phyloP scores from a whole-genome alignment of 306 rosid genomes.

The Crotalaria pallida region DNA sequence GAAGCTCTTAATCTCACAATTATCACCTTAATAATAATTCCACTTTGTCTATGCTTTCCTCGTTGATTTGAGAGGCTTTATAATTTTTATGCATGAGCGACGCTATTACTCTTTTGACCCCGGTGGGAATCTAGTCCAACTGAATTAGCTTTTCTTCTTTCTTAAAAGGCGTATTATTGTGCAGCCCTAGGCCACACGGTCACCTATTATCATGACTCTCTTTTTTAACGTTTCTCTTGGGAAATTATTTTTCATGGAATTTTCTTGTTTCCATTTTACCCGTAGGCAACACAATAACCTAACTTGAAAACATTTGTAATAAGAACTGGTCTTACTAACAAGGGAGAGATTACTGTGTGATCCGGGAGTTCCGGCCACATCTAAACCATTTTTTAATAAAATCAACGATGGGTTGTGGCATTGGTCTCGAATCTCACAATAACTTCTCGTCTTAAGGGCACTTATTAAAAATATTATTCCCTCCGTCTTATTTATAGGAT shows the following conservation, averaged over 20 bases:
- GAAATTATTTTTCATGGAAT: background rate
- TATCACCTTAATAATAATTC: slow-evolving; percentile 11
- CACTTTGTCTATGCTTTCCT: background rate
- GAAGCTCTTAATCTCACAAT: slow-evolving; percentile 3
- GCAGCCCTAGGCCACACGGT: slow-evolving; percentile 31
- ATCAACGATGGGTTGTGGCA: no score
- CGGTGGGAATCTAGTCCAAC: slow-evolving; percentile 43
- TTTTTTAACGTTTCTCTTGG: slow-evolving; percentile 7
- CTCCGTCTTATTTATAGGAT: no score
- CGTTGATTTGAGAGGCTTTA: slow-evolving; percentile 11
- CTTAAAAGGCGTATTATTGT: slow-evolving; percentile 40
- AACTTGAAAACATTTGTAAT: no score
- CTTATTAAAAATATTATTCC: no score
- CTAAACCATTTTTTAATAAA: no score
- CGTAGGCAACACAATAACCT: no score
- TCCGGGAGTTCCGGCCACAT: no score
- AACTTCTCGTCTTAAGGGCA: no score
- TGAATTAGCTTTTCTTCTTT: slow-evolving; percentile 14
- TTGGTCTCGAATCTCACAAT: no score
- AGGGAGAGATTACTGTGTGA: no score
- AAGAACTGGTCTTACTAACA: no score
- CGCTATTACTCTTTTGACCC: slow-evolving; percentile 23
- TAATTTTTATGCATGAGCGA: background rate
- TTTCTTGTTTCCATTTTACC: background rate
- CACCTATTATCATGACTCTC: slow-evolving; percentile 19